A percentile compares a stretch with the other conserved stretches of the same genome.
These are phyloP conservation scores for Acanthamoeba triangularis DNA, from an alignment of 208 protist genomes.

Conservation along the genomic window DNA sequence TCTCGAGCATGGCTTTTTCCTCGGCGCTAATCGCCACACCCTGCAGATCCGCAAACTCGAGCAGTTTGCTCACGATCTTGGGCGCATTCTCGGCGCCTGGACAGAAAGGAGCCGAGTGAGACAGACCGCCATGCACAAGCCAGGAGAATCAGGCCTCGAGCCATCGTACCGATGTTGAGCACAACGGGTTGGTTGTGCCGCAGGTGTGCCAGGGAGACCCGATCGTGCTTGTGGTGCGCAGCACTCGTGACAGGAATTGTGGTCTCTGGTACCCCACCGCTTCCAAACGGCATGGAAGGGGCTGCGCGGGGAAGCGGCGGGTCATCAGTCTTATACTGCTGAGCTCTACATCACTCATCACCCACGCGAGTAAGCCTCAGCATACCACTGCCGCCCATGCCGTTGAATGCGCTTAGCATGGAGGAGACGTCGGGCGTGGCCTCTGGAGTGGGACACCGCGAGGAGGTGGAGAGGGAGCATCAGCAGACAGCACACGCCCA, in stretches of 20 bases:
- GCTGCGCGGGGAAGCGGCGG: neutral
- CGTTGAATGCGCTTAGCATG: neutral
- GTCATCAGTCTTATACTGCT: neutral
- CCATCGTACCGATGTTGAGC: conserved; percentile 20
- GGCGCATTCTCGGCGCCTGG: conserved; percentile 72
- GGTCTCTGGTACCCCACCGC: neutral
- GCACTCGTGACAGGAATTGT: neutral
- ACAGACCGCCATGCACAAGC: too few relatives aligned
- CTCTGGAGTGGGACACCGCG: neutral
- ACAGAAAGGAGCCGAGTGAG: too few relatives aligned
- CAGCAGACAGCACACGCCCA: neutral
- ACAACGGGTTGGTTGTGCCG: conserved; percentile 54
- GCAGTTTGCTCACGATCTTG: conserved; percentile 65
- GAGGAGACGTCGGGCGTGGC: neutral
- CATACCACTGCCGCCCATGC: neutral
- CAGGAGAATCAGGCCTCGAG: too few relatives aligned
- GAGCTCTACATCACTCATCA: neutral
- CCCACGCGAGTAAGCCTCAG: neutral
- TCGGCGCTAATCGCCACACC: neutral
- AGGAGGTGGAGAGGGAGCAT: neutral
- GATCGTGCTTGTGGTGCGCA: conserved; percentile 33
- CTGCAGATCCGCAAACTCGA: conserved; percentile 11
- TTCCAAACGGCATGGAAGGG: neutral
- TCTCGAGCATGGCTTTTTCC: neutral
- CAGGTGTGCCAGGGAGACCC: neutral